Base-by-base conservation (phyloP, 768 basidiomycete species). In the Rossbeevera mucosa region DNA sequence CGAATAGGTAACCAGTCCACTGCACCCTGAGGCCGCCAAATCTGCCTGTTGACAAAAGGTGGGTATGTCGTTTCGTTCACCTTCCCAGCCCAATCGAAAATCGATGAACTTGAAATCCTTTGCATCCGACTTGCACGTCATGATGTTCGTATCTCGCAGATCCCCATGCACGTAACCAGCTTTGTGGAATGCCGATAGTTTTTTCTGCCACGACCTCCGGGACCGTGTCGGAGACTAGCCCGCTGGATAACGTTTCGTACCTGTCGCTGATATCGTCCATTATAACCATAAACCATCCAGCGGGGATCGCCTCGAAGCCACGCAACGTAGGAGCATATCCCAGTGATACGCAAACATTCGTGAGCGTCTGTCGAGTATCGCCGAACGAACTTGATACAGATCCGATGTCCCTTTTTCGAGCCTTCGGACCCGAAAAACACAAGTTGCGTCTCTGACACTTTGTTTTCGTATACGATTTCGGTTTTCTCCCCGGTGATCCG, bases 221-320 rank as follows among this genome's bases (percentile, higher is more conserved):
- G 14, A 25, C 2, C 1, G 12, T 14, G 0, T 22, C 7, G 6
- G 42, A 25, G 11, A 16, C 13, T 2, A 7, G 20, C 40, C 20
- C 13, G n/a, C 22, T 5, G 18, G 4, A 20, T 41, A 41, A 16
- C 1, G 21, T 41, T 21, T 41, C 12, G 14, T 41, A 22, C 18
- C 7, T 11, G 7, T 41, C 9, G 21, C 40, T 13, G 21, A 41
- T 20, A 25, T 24, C 42, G 18, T 71, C 68, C 70, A 73, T 72
- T 21, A 70, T 60, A 0, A 71, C 68, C 66, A 70, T 65, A 48
- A 21, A 64, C 65, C 64, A 67, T 24, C 67, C 65, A 21, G 67
- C 71, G 31, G 61, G 48, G 9, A 71, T 38, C 12, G 14, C 14
- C 28, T 69, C 60, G 45, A 65, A 61, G 16, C 59, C 66, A 29